Conservation (phyloP, 129 eudicot genomes). For the Lactuca saligna region DNA sequence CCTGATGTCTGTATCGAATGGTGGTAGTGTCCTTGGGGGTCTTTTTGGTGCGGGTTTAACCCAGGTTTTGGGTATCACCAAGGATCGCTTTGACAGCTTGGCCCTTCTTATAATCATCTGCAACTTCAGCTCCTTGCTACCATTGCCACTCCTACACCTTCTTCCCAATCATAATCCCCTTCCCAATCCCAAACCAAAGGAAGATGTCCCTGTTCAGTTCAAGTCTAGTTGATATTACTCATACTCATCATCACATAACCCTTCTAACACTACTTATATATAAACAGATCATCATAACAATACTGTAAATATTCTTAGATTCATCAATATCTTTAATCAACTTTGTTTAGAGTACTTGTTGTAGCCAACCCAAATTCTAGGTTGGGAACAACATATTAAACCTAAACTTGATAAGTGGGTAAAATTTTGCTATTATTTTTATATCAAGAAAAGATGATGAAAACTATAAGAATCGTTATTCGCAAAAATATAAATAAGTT, state of each 20-base stretch:
- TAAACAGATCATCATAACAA: background rate
- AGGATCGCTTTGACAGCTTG: slow-evolving; percentile 74
- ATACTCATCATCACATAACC: background rate
- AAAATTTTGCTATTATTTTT: too few relatives aligned
- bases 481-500: too few relatives aligned
- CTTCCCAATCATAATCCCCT: slow-evolving; percentile 67
- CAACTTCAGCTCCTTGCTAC: slow-evolving; percentile 86
- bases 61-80: slow-evolving; percentile 75
- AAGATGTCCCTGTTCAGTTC: slow-evolving; percentile 48
- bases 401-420: too few relatives aligned
- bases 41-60: slow-evolving; percentile 89
- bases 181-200: slow-evolving; percentile 36
- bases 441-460: too few relatives aligned
- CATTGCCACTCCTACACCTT: slow-evolving; percentile 83
- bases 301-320: background rate
- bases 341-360: too few relatives aligned
- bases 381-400: too few relatives aligned
- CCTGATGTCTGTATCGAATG: slow-evolving; percentile 86
- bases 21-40: slow-evolving; percentile 92
- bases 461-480: too few relatives aligned
- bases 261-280: too few relatives aligned
- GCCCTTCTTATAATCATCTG: slow-evolving; percentile 70
- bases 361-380: too few relatives aligned
- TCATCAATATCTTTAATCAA: too few relatives aligned
- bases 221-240: slow-evolving; percentile 43